Conservation (phyloP, 2,329 filamentous ascomycete species). For the Rhynchosporium secalis region DNA sequence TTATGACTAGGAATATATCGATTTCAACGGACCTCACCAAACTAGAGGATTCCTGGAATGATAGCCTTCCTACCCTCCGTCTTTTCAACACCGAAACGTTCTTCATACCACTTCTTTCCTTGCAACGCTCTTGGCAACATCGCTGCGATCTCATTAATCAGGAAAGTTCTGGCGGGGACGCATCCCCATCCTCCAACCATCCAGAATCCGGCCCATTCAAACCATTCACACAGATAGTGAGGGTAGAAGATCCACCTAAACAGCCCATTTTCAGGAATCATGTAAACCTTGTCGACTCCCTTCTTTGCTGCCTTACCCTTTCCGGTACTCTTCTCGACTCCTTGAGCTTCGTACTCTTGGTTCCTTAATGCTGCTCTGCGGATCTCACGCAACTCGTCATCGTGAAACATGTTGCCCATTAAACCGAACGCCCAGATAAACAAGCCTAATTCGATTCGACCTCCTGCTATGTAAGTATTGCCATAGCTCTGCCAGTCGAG, state of each 20-base stretch:
- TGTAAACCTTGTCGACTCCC: slow-evolving; percentile 75
- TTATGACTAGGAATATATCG: no score
- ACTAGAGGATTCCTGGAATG: slow-evolving; percentile 49
- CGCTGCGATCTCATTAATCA: slow-evolving; percentile 82
- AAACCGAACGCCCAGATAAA: slow-evolving; percentile 76
- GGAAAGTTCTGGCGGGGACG: slow-evolving; percentile 75
- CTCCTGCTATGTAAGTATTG: slow-evolving; percentile 41
- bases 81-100: slow-evolving; percentile 83
- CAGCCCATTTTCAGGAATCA: slow-evolving; percentile 78
- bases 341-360: slow-evolving; percentile 48
- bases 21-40: no score
- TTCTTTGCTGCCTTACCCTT: slow-evolving; percentile 42
- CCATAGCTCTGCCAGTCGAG: slow-evolving; percentile 49
- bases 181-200: slow-evolving; percentile 68
- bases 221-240: slow-evolving; percentile 95
- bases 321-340: slow-evolving; percentile 46
- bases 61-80: slow-evolving; percentile 75
- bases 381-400: slow-evolving; percentile 87
- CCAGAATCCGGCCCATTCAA: slow-evolving; percentile 92
- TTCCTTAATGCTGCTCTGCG: slow-evolving; percentile 66
- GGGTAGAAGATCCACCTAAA: slow-evolving; percentile 85
- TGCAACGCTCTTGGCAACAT: slow-evolving; percentile 86
- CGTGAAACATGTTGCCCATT: slow-evolving; percentile 80
- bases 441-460: slow-evolving; percentile 61
- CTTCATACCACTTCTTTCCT: slow-evolving; percentile 82